These are phyloP conservation scores for Blastobotrys capitulatus DNA, from an alignment of 1,139 yeast genomes.

Conservation along the genomic window DNA sequence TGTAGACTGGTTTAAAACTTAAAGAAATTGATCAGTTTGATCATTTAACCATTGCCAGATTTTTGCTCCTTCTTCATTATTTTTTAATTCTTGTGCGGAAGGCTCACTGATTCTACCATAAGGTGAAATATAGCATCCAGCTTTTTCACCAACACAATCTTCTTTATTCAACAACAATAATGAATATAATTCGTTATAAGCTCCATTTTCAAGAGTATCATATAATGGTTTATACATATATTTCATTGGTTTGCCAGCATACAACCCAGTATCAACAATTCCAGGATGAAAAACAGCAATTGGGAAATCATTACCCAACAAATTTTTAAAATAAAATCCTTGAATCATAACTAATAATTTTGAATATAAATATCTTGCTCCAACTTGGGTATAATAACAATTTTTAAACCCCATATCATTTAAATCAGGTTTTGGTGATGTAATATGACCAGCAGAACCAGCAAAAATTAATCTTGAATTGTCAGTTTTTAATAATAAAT, in stretches of 20 bases:
- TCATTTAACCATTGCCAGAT: neutral
- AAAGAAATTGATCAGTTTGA: too few relatives aligned
- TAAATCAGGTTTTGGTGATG: neutral
- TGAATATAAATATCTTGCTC: constrained; percentile 40
- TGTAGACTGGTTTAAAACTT: too few relatives aligned
- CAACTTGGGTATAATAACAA: too few relatives aligned
- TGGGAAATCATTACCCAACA: constrained; percentile 23
- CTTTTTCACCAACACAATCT: constrained; percentile 29
- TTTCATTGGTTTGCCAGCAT: constrained; percentile 13
- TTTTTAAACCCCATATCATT: neutral
- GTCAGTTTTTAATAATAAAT: neutral
- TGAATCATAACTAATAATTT: constrained; percentile 44
- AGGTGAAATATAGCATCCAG: constrained; percentile 35
- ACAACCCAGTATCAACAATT: constrained; percentile 37
- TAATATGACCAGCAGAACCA: neutral
- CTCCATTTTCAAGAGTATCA: constrained; percentile 31
- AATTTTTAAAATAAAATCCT: constrained; percentile 39
- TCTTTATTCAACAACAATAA: constrained; percentile 35
- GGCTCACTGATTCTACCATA: constrained; percentile 23
- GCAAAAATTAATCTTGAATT: neutral
- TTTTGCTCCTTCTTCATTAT: neutral
- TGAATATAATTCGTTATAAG: constrained; percentile 39
- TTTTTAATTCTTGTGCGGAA: neutral
- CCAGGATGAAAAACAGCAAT: constrained; percentile 46
- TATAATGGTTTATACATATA: constrained; percentile 1